These are phyloP conservation scores for Penicillium antarcticum DNA, from an alignment of 495 filamentous ascomycete species.

Conservation along the genomic window DNA sequence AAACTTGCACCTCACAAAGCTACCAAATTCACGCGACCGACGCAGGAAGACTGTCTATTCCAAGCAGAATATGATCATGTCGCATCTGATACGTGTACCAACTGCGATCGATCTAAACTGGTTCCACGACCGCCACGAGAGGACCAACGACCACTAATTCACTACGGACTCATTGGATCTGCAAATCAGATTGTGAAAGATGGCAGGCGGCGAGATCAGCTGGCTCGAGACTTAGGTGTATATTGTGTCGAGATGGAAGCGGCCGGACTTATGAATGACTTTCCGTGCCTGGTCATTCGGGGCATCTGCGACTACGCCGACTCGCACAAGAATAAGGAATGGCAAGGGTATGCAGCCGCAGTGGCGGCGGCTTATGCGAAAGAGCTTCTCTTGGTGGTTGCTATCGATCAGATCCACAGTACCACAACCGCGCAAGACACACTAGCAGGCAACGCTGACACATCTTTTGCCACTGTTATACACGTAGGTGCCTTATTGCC, in stretches of 20 bases:
- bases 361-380: slow-evolving; percentile 18
- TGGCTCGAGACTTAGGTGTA: background rate
- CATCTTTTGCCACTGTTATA: too few species aligned
- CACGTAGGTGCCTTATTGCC: too few species aligned
- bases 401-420: background rate
- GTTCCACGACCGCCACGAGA: background rate
- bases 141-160: background rate
- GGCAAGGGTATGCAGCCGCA: slow-evolving; percentile 13
- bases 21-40: background rate
- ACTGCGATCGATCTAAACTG: background rate
- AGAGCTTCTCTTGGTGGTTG: slow-evolving; percentile 12
- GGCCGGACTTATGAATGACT: slow-evolving; percentile 2
- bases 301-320: slow-evolving; percentile 28
- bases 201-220: background rate
- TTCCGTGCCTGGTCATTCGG: slow-evolving; percentile 18
- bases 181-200: background rate
- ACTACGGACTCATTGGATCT: background rate
- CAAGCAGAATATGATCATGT: background rate
- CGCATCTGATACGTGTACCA: background rate
- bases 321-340: slow-evolving; percentile 16
- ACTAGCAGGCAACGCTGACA: too few species aligned
- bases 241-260: background rate
- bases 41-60: background rate
- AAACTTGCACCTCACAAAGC: background rate
- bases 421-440: too few species aligned